Evolutionary conservation across 2,329 filamentous ascomycete species (phyloP).

Genomic region (Colletotrichum tropicale): DNA sequence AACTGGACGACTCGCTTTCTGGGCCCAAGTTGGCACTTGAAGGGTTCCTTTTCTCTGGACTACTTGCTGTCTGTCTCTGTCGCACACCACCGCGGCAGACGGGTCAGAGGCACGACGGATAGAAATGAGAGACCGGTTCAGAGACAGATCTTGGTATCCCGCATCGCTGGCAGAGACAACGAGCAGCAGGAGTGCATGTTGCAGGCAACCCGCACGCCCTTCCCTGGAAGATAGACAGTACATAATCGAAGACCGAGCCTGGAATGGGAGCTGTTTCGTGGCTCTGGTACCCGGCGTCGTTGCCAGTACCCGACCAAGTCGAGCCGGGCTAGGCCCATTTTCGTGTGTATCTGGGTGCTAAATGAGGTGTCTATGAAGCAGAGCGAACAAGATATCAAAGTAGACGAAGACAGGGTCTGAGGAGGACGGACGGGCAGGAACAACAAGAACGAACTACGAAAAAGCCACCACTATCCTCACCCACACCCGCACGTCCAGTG

Average conservation of each 20-base stretch:
- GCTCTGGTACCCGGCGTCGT: conserved; percentile 6
- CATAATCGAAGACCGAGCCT: not conserved
- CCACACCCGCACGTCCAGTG: not conserved
- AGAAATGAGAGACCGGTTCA: conserved; percentile 3
- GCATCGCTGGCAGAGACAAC: conserved; percentile 8
- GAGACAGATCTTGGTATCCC: conserved; percentile 14
- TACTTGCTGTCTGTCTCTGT: conserved; percentile 4
- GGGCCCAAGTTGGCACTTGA: not conserved
- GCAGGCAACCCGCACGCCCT: not conserved
- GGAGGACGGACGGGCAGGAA: not conserved
- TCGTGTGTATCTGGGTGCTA: conserved; percentile 5
- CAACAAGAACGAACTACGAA: not conserved
- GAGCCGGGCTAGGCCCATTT: conserved; percentile 2
- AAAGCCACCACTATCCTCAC: not conserved
- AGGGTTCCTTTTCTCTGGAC: not conserved
- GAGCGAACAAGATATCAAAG: not conserved
- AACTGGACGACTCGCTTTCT: not conserved
- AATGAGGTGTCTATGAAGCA: not conserved
- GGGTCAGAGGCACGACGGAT: conserved; percentile 7
- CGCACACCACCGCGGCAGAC: conserved; percentile 10
- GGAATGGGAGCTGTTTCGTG: conserved; percentile 12
- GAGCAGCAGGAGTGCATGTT: not conserved
- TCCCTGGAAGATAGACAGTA: not conserved
- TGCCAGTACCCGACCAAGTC: not conserved
- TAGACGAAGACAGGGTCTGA: not conserved